Base-by-base conservation (phyloP, 192 early-diverging fungal species). In the Podochytrium sp. region DNA sequence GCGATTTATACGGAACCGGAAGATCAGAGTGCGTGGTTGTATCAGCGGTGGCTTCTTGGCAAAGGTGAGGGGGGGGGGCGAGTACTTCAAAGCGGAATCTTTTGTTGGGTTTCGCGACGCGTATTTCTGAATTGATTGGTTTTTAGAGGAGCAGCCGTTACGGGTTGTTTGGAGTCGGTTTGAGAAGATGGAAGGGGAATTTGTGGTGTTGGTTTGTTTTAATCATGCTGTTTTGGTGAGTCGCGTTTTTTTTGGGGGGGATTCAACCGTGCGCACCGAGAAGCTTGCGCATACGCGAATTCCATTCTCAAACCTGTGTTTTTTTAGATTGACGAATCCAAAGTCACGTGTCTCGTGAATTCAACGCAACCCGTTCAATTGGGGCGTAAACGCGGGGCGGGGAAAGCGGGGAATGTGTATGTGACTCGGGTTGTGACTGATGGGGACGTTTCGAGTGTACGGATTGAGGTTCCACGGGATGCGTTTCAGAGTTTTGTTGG, bases 11-110 rank as follows among this genome's bases (percentile, higher is more conserved):
- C 96, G 5, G 96, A 99, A 71, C 98, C 98, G 12, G 91, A 92
- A 32, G 96, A 99, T 80, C 96, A 98, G 79, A 92, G 90, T 65
- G 96, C 95, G 18, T 99, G 98, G 98, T 82, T 99, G 16, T 99
- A 99, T 84, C 90, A 96, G 56, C 88, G 92, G 57, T 98, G 94
- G 93, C 83, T 99, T 38, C 83, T 98, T n/a, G 94, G 83, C 40
- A 33, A 67, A 69, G 4, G 43, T 70, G n/a, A n/a, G n/a, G n/a
- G n/a, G n/a, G n/a, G n/a, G n/a, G n/a, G n/a, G n/a, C n/a, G n/a
- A n/a, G n/a, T n/a, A n/a, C n/a, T n/a, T 47, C 10, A 47, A 12
- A 47, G 20, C 43, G 43, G 7, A 7, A 47, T 47, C 20, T 7
- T 47, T 20, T n/a, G 20, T 7, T 47, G 43, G 43, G 20, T 47